Evolutionary conservation across 208 protist genomes (phyloP).

Genomic region (Leishmania tropica): DNA sequence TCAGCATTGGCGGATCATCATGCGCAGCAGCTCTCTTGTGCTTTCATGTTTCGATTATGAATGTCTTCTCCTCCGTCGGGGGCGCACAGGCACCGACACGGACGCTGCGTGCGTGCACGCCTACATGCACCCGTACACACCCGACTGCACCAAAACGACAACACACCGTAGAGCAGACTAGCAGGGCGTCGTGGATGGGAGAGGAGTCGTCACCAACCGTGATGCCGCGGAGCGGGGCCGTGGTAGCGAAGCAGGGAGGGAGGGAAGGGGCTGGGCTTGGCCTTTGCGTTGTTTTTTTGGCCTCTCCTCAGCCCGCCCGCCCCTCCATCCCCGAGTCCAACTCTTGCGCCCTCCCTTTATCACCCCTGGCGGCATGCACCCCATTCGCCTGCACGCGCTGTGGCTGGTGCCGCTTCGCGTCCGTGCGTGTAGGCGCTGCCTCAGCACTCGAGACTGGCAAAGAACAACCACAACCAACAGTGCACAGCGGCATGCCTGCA

Average conservation of each 20-base stretch:
- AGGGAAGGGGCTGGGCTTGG: background rate
- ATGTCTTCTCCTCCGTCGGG: no score
- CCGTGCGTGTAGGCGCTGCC: no score
- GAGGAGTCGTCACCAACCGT: no score
- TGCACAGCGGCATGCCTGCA: background rate
- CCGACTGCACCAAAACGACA: background rate
- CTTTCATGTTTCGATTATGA: no score
- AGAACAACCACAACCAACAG: background rate
- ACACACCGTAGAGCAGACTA: background rate
- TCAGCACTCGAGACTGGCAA: background rate
- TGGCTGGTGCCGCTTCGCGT: background rate
- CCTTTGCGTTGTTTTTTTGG: background rate
- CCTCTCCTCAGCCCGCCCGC: background rate
- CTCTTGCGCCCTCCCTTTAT: background rate
- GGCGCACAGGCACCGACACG: background rate
- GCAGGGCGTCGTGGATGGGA: background rate
- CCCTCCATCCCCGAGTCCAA: background rate
- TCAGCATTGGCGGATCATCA: background rate
- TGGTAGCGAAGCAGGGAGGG: no score
- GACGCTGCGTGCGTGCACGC: background rate
- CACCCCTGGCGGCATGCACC: background rate
- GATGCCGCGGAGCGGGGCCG: background rate
- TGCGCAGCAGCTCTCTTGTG: no score
- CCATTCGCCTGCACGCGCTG: background rate
- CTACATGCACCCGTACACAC: no score